Conservation (phyloP, 805 yeast species). For the Hanseniaspora thailandica region DNA sequence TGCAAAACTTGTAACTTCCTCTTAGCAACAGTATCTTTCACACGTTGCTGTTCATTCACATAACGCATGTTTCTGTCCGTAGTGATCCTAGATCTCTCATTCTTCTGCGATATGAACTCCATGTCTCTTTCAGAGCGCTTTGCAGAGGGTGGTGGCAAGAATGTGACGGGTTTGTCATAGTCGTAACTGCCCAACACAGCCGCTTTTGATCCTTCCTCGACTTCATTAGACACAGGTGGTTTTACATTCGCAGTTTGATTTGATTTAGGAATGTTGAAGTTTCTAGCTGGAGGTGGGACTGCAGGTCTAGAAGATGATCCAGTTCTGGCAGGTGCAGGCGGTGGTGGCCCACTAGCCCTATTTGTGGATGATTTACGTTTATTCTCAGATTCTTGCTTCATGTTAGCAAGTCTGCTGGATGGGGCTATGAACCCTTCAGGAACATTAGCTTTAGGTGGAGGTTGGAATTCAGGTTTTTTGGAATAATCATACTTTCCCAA, state of each 20-base stretch:
- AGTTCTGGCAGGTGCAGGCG: not conserved
- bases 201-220: not conserved
- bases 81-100: constrained; percentile 1
- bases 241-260: not conserved
- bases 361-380: too few relatives aligned
- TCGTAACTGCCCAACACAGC: constrained; percentile 30
- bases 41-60: not conserved
- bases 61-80: not conserved
- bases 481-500: constrained; percentile 6
- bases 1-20: not conserved
- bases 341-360: not conserved
- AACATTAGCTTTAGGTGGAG: constrained; percentile 9
- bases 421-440: constrained; percentile 9
- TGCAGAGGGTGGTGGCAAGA: constrained; percentile 34
- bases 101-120: constrained; percentile 3
- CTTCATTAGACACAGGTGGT: not conserved
- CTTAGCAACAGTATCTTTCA: not conserved
- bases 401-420: not conserved
- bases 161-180: constrained; percentile 28
- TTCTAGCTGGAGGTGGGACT: not conserved
- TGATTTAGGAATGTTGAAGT: not conserved
- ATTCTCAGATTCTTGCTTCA: constrained; percentile 4
- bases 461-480: constrained; percentile 1
- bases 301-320: not conserved
- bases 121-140: constrained; percentile 16